Evolutionary conservation across 176 grass and related monocot genomes (phyloP).

Genomic region (Rhynchospora pubera): DNA sequence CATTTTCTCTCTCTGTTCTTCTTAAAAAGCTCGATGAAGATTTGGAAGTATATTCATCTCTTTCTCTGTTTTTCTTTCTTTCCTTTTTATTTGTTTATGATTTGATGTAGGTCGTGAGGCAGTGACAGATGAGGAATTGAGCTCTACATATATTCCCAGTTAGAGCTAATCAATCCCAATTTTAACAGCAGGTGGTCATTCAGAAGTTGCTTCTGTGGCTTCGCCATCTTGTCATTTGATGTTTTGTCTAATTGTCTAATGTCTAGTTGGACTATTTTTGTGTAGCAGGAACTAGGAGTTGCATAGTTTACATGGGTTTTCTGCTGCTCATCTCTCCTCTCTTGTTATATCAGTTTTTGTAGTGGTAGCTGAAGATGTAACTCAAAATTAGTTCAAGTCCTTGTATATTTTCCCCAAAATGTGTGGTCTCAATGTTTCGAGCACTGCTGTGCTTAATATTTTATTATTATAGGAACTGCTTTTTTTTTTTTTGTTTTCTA

Average conservation of each 20-base stretch:
- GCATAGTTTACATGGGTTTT: conserved; percentile 11
- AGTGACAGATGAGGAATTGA: conserved; percentile 31
- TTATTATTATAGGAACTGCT: not conserved
- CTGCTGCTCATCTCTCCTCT: not conserved
- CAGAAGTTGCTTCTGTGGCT: conserved; percentile 5
- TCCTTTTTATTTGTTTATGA: conserved; percentile 13
- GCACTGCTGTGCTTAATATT: not conserved
- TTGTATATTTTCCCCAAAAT: conserved; percentile 14
- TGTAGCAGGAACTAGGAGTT: not conserved
- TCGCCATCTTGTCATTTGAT: conserved; percentile 11
- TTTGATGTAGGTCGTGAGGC: conserved; percentile 20
- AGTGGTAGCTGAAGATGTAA: conserved; percentile 6
- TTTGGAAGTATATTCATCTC: not conserved
- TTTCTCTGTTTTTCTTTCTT: not conserved
- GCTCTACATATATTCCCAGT: conserved; percentile 16
- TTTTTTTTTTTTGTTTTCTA: not conserved
- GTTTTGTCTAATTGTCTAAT: conserved; percentile 5
- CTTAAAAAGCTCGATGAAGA: not conserved
- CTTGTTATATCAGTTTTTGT: conserved; percentile 10
- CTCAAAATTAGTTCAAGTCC: conserved; percentile 9
- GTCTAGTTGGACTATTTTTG: conserved; percentile 24
- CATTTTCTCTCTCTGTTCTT: not conserved
- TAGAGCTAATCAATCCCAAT: conserved; percentile 27
- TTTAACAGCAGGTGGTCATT: conserved; percentile 19
- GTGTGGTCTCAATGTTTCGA: not conserved